Base-by-base conservation (phyloP, 108 stramenopile species). In the Fistulifera solaris region DNA sequence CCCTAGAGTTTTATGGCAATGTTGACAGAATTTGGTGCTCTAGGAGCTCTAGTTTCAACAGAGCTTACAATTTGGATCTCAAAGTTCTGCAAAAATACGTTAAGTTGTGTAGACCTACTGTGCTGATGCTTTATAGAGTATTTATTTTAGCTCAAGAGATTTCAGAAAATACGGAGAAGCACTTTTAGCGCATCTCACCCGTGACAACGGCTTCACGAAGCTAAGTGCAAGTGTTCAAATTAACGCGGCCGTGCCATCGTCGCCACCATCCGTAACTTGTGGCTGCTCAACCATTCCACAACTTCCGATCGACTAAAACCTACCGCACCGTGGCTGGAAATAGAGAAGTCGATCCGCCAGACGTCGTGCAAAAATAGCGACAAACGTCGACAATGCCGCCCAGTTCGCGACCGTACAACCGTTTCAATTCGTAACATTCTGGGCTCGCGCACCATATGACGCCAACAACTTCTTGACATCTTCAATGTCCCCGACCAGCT, bases 351-450 rank as follows among this genome's bases (percentile, higher is more conserved):
- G 17, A 85, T 74, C 16, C 67, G 66, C 8, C 71, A 73, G 6
- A 67, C 66, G 10, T 71, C 58, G n/a, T 53, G 27, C n/a, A 89
- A 56, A 89, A 56, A 66, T 89, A 89, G 52, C 70, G 63, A 52
- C 87, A 89, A 0, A 84, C 78, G 17, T 65, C 63, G 3, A 81
- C 54, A 54, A 68, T 74, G 72, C 61, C 38, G 75, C 79, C 87
- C 87, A 89, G 45, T 89, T 83, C 10, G 87, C 87, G 0, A 82
- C 80, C 11, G 79, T 72, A 52, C 87, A 89, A 5, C 87, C 87
- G 59, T 89, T 89, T 10, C 81, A 62, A 66, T 89, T 89, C 22
- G 59, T 42, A 1, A 70, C 48, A 38, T 38, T 40, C 18, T 52
- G 49, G 16, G 71, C 25, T 54, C 83, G 71, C 0, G 87, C 83